These are phyloP conservation scores for Abrus precatorius DNA, from an alignment of 306 rosid species.

Conservation along the genomic window DNA sequence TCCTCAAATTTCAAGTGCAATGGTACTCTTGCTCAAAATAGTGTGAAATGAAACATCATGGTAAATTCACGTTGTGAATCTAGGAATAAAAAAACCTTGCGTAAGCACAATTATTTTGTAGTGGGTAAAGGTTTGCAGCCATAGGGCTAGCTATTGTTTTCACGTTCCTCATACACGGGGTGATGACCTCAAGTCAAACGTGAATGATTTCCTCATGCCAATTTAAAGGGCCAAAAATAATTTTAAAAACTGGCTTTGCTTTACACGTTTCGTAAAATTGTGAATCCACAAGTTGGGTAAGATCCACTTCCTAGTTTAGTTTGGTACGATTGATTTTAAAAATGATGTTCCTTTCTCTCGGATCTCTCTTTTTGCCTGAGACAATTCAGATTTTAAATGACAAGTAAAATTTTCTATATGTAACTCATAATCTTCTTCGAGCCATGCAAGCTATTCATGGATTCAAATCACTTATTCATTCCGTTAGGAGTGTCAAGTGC, in stretches of 20 bases:
- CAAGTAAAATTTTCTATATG: background rate
- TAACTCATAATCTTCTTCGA: background rate
- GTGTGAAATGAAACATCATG: constrained; percentile 24
- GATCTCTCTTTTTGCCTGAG: background rate
- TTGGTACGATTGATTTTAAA: background rate
- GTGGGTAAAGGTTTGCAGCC: constrained; percentile 43
- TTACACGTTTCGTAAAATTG: constrained; percentile 42
- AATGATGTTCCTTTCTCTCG: background rate
- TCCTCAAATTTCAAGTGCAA: constrained; percentile 34
- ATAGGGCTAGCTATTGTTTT: background rate
- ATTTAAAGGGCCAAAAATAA: constrained; percentile 8
- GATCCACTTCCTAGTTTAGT: constrained; percentile 1
- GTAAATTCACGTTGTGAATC: constrained; percentile 29
- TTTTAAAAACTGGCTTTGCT: background rate
- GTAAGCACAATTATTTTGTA: constrained; percentile 47
- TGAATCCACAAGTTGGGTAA: background rate
- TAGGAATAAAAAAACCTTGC: constrained; percentile 34
- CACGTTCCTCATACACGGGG: constrained; percentile 46
- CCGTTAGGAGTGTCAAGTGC: too few species aligned
- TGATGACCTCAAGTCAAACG: constrained; percentile 35
- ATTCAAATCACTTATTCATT: background rate
- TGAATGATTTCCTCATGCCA: constrained; percentile 30
- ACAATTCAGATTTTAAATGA: background rate
- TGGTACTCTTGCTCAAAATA: constrained; percentile 7
- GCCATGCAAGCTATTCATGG: background rate